phyloP scores from a whole-genome alignment of 2,329 filamentous ascomycete species.

The Sporothrix brasiliensis region DNA sequence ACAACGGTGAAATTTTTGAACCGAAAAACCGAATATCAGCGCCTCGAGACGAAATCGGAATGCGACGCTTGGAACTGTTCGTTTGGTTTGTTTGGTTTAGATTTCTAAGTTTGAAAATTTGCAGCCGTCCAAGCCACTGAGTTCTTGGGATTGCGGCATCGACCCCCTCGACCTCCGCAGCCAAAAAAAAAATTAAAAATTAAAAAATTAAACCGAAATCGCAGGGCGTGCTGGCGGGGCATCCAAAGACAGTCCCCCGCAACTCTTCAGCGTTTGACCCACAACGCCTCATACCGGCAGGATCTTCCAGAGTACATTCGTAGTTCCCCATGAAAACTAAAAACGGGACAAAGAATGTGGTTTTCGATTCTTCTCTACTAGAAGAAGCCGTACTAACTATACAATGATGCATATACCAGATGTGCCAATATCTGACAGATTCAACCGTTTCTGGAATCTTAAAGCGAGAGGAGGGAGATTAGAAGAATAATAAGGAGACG shows the following conservation, averaged over 20 bases:
- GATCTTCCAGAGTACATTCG: not conserved
- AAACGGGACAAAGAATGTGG: not conserved
- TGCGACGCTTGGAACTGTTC: not conserved
- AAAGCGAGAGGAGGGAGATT: no score
- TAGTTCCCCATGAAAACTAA: no score
- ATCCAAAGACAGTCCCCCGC: not conserved
- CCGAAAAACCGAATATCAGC: not conserved
- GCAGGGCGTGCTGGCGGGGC: no score
- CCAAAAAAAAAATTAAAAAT: not conserved
- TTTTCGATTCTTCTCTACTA: not conserved
- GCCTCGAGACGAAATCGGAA: not conserved
- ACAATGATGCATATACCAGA: no score
- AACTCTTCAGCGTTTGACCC: not conserved
- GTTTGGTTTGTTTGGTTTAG: not conserved
- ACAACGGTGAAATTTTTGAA: not conserved
- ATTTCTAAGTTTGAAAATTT: not conserved
- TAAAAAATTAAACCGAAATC: no score
- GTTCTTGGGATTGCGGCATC: constrained; percentile 2
- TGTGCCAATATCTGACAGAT: no score
- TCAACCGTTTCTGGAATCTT: no score
- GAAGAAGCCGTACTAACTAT: no score
- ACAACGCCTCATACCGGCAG: not conserved
- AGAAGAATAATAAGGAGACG: no score
- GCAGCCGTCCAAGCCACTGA: not conserved
- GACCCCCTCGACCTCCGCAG: not conserved